Evolutionary conservation across 768 basidiomycete genomes (phyloP).

Genomic region (Rhodotorula diobovata): DNA sequence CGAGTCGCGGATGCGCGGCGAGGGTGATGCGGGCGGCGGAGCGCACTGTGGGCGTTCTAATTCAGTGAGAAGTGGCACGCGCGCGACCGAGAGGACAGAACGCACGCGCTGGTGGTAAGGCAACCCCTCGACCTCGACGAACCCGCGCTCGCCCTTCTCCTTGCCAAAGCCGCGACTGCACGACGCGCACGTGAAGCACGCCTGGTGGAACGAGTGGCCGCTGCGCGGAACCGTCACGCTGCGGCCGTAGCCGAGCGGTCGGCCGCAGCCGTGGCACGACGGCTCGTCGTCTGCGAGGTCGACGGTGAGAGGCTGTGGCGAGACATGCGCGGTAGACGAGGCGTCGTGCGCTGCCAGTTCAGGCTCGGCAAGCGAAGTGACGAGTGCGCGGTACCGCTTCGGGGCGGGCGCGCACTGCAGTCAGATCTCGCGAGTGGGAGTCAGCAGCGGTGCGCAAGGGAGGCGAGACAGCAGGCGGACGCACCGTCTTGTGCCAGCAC

Average conservation of each 20-base stretch:
- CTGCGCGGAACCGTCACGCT: constrained; percentile 21
- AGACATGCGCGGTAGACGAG: no score
- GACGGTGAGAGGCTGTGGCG: background rate
- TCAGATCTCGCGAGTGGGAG: no score
- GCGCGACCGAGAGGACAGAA: background rate
- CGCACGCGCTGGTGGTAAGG: constrained; percentile 25
- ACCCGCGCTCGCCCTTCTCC: background rate
- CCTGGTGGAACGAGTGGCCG: constrained; percentile 21
- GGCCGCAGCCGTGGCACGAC: constrained; percentile 3
- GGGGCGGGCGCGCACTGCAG: constrained; percentile 26
- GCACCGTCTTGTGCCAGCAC: constrained; percentile 19
- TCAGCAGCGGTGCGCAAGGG: background rate
- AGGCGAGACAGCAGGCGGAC: background rate
- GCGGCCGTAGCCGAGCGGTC: constrained; percentile 1
- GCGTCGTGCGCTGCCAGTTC: background rate
- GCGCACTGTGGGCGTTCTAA: background rate
- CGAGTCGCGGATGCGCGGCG: constrained; percentile 10
- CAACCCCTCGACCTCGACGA: constrained; percentile 16
- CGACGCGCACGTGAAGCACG: constrained; percentile 21
- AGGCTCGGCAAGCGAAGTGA: constrained; percentile 26
- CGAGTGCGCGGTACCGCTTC: constrained; percentile 11
- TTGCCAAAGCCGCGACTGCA: constrained; percentile 6
- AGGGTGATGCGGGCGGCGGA: background rate
- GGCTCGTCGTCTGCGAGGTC: background rate
- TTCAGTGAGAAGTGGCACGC: background rate